Evolutionary conservation across 2,329 filamentous ascomycete genomes (phyloP), one percentile per base, ranked within the genome.

Genomic region (Sporothrix schenckii): DNA sequence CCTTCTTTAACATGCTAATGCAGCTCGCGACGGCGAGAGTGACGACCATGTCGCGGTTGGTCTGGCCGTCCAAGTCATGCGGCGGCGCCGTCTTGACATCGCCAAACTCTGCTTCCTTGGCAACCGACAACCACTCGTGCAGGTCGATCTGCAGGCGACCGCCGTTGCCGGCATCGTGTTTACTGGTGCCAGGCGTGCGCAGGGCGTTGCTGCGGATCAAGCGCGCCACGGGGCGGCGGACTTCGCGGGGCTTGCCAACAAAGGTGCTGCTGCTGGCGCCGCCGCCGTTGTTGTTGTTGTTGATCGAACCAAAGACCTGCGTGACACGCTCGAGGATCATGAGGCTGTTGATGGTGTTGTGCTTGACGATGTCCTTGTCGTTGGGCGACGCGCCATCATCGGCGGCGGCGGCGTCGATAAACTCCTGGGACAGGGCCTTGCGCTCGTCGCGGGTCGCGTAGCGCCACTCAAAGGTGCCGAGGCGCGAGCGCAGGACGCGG

Each of bases 1-100:
- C 89, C 78, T 85, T 87, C 83, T 90, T 90, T 74, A 90, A 76
- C 87, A 91, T 88, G 19, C 84, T 77, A 70, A 90, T 74, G 71
- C 84, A 87, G 19, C 85, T 88, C 56, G 84, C 82, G 21, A 89
- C 81, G 11, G 85, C 80, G 24, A 89, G 72, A n/a, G 82, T 79
- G 74, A 86, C 81, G 16, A 79, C 79, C 71, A 85, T 77, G 74
- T 85, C 78, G 27, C 74, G 71, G 49, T 79, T 76, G 68, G 72
- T 74, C 34, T 75, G 75, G 19, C 74, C 74, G 41, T 67, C 75
- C 10, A 73, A 73, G 30, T 19, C 13, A 11, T 24, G 30, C 41
- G 24, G n/a, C 27, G 21, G n/a, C 34, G 49, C 24, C 30, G 10
- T 16, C 3, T n/a, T 50, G 44, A 6, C 13, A 6, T 71, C 78